Conservation (phyloP, 371 early-diverging fungal species). For the Parasitella parasitica region DNA sequence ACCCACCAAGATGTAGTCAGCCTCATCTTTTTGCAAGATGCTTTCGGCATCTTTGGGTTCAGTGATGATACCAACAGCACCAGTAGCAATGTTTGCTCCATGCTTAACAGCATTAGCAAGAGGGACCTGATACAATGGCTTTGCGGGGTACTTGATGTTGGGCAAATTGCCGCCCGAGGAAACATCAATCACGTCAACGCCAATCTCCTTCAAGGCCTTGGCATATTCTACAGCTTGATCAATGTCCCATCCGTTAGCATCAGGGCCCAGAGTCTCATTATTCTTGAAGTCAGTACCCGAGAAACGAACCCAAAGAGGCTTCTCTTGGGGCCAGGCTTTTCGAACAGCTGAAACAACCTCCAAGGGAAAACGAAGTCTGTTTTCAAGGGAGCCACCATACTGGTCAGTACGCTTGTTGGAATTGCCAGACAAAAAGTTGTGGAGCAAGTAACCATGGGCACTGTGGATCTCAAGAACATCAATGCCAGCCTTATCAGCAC, state of each 20-base stretch:
- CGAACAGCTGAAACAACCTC: conserved; percentile 68
- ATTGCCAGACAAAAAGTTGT: conserved; percentile 78
- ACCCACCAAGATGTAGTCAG: conserved; percentile 77
- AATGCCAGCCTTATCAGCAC: conserved; percentile 78
- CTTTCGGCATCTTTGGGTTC: conserved; percentile 66
- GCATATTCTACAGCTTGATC: conserved; percentile 67
- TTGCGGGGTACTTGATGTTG: conserved; percentile 50
- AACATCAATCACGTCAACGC: conserved; percentile 79
- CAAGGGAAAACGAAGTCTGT: conserved; percentile 67
- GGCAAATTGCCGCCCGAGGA: conserved; percentile 66
- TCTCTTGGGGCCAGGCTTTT: conserved; percentile 70
- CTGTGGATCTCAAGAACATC: conserved; percentile 88
- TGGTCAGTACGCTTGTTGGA: conserved; percentile 83
- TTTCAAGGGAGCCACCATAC: conserved; percentile 80
- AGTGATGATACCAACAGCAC: conserved; percentile 78
- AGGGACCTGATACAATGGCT: conserved; percentile 72
- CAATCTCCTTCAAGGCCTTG: conserved; percentile 51
- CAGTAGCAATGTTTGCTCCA: conserved; percentile 61
- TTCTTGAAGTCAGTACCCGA: conserved; percentile 70
- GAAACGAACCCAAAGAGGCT: conserved; percentile 80
- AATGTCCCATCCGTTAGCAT: conserved; percentile 55
- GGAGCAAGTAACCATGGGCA: conserved; percentile 71
- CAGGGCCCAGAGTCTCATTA: conserved; percentile 24
- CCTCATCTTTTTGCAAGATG: conserved; percentile 62
- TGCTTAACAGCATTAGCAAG: conserved; percentile 49